Percentiles rank a stretch among this genome's conserved stretches.
phyloP scores from a whole-genome alignment of 78 protist genomes.

The Emiliania huxleyi region DNA sequence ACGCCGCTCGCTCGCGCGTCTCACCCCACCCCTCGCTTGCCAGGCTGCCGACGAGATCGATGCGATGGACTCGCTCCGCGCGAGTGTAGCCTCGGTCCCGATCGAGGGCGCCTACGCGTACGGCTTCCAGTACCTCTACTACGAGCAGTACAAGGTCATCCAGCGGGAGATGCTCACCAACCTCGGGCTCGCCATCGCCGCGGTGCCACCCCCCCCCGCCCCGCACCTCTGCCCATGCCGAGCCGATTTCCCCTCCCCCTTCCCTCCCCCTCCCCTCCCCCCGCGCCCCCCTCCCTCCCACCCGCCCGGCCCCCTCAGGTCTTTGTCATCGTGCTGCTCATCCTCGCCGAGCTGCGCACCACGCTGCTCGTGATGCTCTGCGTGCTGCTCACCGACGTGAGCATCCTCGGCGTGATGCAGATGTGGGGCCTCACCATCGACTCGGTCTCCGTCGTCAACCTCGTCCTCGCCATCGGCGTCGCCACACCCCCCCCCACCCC shows the following conservation, averaged over 20 bases:
- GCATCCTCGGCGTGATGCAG: conserved; percentile 48
- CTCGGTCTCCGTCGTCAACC: conserved; percentile 40
- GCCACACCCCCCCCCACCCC: too few relatives aligned
- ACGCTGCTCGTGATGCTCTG: conserved; percentile 27
- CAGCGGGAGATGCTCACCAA: background rate
- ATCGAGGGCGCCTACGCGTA: background rate
- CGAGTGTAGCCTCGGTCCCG: background rate
- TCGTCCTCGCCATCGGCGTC: conserved; percentile 38
- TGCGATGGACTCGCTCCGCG: conserved; percentile 4
- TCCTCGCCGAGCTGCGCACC: background rate
- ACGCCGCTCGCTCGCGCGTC: background rate
- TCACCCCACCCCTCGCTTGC: too few relatives aligned
- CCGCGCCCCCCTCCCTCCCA: too few relatives aligned
- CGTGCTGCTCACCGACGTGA: background rate
- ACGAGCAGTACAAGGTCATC: conserved; percentile 32
- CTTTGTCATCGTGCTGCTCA: background rate
- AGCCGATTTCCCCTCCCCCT: too few relatives aligned
- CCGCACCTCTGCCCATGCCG: too few relatives aligned
- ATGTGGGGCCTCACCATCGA: conserved; percentile 6
- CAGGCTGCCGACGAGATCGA: conserved; percentile 20
- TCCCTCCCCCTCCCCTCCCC: too few relatives aligned
- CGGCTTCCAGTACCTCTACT: conserved; percentile 27
- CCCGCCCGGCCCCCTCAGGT: too few relatives aligned
- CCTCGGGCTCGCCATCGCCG: conserved; percentile 5
- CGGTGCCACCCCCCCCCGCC: too few relatives aligned